Conservation (phyloP, 2,329 filamentous ascomycete genomes). For the Colletotrichum agaves region DNA sequence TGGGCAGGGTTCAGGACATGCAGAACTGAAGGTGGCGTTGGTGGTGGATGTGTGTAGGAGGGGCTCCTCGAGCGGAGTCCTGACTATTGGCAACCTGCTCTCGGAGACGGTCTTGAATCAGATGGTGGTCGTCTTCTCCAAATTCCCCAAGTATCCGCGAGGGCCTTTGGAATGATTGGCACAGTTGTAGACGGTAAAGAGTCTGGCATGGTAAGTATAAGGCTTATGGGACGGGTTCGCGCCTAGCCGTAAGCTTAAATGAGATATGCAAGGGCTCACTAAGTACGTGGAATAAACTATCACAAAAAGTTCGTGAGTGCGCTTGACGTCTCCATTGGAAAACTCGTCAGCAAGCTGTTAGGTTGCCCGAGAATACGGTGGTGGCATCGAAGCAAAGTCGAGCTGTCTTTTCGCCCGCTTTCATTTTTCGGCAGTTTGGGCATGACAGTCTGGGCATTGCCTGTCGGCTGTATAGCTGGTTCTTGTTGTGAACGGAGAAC, state of each 20-base stretch:
- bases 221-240: constrained; percentile 28
- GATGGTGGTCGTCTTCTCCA: constrained; percentile 29
- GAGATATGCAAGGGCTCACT: constrained; percentile 16
- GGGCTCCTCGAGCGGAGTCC: constrained; percentile 22
- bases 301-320: neutral
- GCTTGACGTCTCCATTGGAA: neutral
- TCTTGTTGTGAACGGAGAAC: neutral
- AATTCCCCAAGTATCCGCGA: constrained; percentile 23
- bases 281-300: neutral
- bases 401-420: neutral
- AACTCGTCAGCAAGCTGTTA: neutral
- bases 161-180: constrained; percentile 27
- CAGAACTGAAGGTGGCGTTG: constrained; percentile 22
- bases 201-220: neutral
- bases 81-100: constrained; percentile 11
- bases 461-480: constrained; percentile 7
- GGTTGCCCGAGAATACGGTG: neutral
- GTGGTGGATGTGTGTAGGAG: constrained; percentile 34
- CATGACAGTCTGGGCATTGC: constrained; percentile 12
- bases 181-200: constrained; percentile 18
- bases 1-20: constrained; percentile 29
- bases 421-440: constrained; percentile 4
- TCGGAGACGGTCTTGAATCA: constrained; percentile 21
- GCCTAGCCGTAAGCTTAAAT: constrained; percentile 35
- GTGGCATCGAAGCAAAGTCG: constrained; percentile 12